These are phyloP conservation scores for Apiospora malaysiana DNA, from an alignment of 2,329 filamentous ascomycete species.

Conservation along the genomic window DNA sequence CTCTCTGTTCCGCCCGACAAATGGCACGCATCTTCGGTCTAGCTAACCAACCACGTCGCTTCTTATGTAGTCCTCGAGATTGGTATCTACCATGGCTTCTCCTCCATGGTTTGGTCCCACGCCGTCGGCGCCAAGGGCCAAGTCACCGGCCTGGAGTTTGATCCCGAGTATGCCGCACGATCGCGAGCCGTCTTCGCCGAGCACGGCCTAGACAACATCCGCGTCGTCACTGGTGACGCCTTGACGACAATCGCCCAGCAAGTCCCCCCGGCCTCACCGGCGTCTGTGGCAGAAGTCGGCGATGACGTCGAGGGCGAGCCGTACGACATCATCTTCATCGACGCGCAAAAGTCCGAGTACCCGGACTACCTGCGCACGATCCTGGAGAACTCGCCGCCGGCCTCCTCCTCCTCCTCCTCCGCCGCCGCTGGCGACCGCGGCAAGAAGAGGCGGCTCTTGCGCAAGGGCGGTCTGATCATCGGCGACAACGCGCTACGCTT, in stretches of 20 bases:
- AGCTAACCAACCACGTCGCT: background rate
- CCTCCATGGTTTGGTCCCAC: constrained; percentile 54
- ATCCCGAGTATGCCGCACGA: constrained; percentile 48
- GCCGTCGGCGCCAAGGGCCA: constrained; percentile 49
- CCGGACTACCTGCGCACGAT: constrained; percentile 53
- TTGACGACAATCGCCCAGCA: constrained; percentile 37
- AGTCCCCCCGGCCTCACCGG: background rate
- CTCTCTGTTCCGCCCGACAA: too few relatives aligned
- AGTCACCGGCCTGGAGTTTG: constrained; percentile 54
- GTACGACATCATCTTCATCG: constrained; percentile 61
- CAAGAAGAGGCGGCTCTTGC: constrained; percentile 47
- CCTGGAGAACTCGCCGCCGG: constrained; percentile 48
- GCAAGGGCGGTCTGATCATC: constrained; percentile 55
- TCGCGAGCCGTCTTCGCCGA: constrained; percentile 47
- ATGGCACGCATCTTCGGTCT: background rate
- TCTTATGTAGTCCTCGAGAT: constrained; percentile 50
- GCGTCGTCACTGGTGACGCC: constrained; percentile 54
- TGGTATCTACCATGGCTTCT: constrained; percentile 56
- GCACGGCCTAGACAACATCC: constrained; percentile 49
- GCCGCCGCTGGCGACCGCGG: too few relatives aligned
- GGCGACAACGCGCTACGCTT: constrained; percentile 60
- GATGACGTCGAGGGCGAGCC: constrained; percentile 44
- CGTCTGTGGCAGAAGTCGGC: background rate
- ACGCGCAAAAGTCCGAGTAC: constrained; percentile 60
- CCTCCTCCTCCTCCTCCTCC: too few relatives aligned